Percentiles rank a stretch among this genome's conserved stretches.
Conservation (phyloP, 176 grass and related monocot species). For the Phyllostachys edulis region DNA sequence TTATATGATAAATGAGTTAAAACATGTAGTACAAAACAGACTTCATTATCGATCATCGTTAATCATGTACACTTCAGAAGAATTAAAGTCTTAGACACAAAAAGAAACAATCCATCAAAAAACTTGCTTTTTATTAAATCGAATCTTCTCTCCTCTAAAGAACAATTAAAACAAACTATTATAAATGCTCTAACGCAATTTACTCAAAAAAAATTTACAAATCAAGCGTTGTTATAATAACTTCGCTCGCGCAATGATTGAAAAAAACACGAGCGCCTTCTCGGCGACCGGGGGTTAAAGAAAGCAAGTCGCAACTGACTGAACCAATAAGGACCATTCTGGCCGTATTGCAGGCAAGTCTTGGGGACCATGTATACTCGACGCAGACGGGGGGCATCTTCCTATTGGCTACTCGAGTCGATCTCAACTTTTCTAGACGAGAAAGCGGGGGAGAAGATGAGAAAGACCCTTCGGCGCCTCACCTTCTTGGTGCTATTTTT, state of each 20-base stretch:
- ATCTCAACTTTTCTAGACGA: not conserved
- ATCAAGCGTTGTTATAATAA: not conserved
- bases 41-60: too few relatives aligned
- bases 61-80: too few relatives aligned
- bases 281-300: not conserved
- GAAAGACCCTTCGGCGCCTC: not conserved
- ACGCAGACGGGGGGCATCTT: conserved; percentile 35
- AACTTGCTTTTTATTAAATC: too few relatives aligned
- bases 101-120: too few relatives aligned
- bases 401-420: not conserved
- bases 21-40: too few relatives aligned
- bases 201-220: not conserved
- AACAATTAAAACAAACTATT: too few relatives aligned
- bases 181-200: not conserved
- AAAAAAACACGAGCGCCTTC: not conserved
- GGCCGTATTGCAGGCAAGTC: not conserved
- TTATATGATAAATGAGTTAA: too few relatives aligned
- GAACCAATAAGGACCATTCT: conserved; percentile 11
- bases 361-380: conserved; percentile 18
- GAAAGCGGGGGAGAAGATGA: not conserved
- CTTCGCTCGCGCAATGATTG: not conserved
- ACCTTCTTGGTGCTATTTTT: not conserved
- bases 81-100: too few relatives aligned
- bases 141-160: too few relatives aligned
- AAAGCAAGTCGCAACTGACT: conserved; percentile 32